Conservation (phyloP, 345 rosid genomes). For the Pistacia vera region DNA sequence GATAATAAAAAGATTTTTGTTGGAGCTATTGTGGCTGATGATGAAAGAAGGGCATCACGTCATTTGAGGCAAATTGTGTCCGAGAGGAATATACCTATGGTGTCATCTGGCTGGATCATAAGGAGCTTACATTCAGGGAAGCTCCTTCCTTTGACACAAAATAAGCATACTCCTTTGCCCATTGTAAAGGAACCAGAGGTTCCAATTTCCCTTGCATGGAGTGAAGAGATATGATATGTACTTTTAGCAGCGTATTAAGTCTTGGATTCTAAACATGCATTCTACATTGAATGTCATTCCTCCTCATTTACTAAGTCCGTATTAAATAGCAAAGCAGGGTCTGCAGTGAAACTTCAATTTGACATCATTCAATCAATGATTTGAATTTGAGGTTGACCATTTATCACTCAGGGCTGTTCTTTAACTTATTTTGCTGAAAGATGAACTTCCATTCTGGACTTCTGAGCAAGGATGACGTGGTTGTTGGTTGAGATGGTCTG, state of each 20-base stretch:
- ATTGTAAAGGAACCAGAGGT: not conserved
- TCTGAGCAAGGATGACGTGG: not conserved
- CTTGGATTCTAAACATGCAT: not conserved
- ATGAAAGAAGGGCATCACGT: slow-evolving; percentile 45
- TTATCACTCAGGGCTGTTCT: not conserved
- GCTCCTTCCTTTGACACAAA: slow-evolving; percentile 35
- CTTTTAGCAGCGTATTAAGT: not conserved
- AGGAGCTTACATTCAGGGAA: slow-evolving; percentile 51
- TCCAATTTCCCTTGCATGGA: slow-evolving; percentile 33
- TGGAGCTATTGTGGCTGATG: slow-evolving; percentile 53
- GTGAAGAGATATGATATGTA: slow-evolving; percentile 45
- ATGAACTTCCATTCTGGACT: not conserved
- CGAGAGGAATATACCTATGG: slow-evolving; percentile 56
- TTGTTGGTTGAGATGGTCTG: not conserved
- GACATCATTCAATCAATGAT: not conserved
- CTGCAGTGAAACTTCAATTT: not conserved
- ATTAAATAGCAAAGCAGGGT: not conserved
- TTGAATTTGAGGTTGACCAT: not conserved
- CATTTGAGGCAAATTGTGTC: slow-evolving; percentile 62
- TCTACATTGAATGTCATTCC: not conserved
- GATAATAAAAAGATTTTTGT: slow-evolving; percentile 40
- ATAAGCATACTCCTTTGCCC: slow-evolving; percentile 12
- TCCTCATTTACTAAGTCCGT: not conserved
- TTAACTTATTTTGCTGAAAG: not conserved
- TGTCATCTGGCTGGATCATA: slow-evolving; percentile 50